Evolutionary conservation across 805 yeast genomes (phyloP), one percentile per base, ranked within the genome.

Genomic region (Yarrowia yakushimensis): DNA sequence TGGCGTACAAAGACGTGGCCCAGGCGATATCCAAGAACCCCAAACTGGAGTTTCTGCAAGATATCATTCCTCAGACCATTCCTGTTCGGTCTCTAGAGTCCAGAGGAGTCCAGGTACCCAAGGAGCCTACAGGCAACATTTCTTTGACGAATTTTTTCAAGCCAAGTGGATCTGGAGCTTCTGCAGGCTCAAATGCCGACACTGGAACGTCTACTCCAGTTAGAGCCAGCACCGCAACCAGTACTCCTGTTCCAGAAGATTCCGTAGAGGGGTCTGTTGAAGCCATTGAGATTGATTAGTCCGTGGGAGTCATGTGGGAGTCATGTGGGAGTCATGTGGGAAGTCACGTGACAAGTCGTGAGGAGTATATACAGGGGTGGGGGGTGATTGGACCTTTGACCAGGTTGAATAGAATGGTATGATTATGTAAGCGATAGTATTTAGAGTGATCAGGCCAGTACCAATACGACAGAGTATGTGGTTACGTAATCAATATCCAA

Each of bases 1-100:
- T 89, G n/a, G 80, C 78, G 62, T 89, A 89, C 72, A 79, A 81
- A 54, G 96, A 88, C 71, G 82, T 88, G 69, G 82, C 90, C 36
- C 76, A 77, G 42, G 90, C 87, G 1, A 90, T 86, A 3, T 68
- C 78, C 23, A 76, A 77, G 59, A 82, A 80, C 65, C 90, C 85
- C 50, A 80, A 85, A 36, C 77, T 89, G 60, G 75, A 80, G 34
- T 88, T 89, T 70, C 75, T 89, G 64, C 76, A 23, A 12, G 62
- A 59, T 34, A 25, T 59, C 5, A 45, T 59, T 23, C 62, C 62
- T 18, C 25, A 34, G 34, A 59, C 62, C 25, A 43, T 45, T 25
- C 42, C 62, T 5, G 52, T 43, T 3, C 31, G 34, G 1, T 10
- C 46, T 2, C 48, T 55, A 10, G 28, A 39, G 48, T 34, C 57